phyloP scores from a whole-genome alignment of 768 basidiomycete species.

The Trametes sanguinea region DNA sequence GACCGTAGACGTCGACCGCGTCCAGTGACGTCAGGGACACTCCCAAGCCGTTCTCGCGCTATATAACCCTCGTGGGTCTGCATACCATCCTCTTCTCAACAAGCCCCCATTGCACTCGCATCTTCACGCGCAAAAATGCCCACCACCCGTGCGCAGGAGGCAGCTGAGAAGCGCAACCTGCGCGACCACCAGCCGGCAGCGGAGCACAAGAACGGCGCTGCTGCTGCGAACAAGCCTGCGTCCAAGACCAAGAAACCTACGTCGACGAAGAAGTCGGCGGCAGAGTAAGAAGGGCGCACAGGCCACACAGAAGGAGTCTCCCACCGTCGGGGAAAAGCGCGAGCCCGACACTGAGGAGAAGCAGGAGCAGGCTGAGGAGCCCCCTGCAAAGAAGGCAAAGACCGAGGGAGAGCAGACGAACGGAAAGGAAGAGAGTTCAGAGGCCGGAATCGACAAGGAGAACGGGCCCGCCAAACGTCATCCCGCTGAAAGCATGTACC shows the following conservation, averaged over 20 bases:
- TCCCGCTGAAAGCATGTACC: conserved; percentile 24
- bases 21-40: conserved; percentile 14
- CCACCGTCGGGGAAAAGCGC: conserved; percentile 25
- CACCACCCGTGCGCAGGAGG: conserved; percentile 26
- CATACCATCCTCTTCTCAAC: not conserved
- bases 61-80: conserved; percentile 8
- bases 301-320: not conserved
- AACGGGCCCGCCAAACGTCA: conserved; percentile 18
- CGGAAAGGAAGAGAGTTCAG: not conserved
- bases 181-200: conserved; percentile 7
- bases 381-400: conserved; percentile 30
- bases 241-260: conserved; percentile 15
- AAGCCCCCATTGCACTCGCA: not conserved
- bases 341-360: conserved; percentile 19
- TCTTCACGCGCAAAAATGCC: conserved; percentile 19
- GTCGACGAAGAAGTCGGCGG: not conserved
- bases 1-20: not conserved
- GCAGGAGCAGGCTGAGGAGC: conserved; percentile 17
- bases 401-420: conserved; percentile 9
- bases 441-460: conserved; percentile 4
- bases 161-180: conserved; percentile 15
- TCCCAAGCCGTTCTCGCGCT: conserved; percentile 3
- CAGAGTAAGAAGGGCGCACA: conserved; percentile 7
- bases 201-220: not conserved
- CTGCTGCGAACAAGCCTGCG: conserved; percentile 8